Evolutionary conservation across 192 early-diverging fungal genomes (phyloP).

Genomic region (Mycoemilia scoparia): DNA sequence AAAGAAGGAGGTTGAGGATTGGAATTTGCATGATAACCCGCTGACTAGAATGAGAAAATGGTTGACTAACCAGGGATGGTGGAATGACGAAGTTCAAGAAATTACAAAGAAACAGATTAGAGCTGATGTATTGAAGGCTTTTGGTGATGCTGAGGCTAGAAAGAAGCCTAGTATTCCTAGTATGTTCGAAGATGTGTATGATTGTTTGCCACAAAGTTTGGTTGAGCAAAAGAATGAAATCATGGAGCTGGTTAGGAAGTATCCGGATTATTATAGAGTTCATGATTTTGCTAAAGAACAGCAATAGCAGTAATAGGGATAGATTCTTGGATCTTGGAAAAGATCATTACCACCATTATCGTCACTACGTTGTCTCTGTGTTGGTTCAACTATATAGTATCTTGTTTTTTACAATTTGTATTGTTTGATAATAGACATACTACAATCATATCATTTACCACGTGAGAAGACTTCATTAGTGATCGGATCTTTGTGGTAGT

Average conservation of each 20-base stretch:
- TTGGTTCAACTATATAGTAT: neutral
- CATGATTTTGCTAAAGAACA: slow-evolving; percentile 20
- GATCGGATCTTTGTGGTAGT: no score
- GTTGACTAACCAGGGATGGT: slow-evolving; percentile 69
- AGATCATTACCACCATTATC: no score
- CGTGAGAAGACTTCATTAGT: no score
- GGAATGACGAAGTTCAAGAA: slow-evolving; percentile 56
- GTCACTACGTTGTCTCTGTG: no score
- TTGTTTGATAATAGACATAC: no score
- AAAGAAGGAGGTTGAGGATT: slow-evolving; percentile 78
- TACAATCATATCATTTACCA: no score
- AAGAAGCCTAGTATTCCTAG: slow-evolving; percentile 72
- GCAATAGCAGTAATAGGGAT: neutral
- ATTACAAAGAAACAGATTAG: slow-evolving; percentile 39
- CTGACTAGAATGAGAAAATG: slow-evolving; percentile 78
- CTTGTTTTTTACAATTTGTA: neutral
- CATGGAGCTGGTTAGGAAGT: slow-evolving; percentile 54
- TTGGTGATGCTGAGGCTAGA: slow-evolving; percentile 65
- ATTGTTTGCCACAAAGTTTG: slow-evolving; percentile 58
- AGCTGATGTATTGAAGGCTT: slow-evolving; percentile 58
- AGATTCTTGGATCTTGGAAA: no score
- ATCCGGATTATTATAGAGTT: slow-evolving; percentile 64
- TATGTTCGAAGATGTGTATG: slow-evolving; percentile 91
- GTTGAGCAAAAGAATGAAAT: slow-evolving; percentile 65
- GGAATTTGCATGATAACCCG: slow-evolving; percentile 75